Conservation (phyloP, 2,329 filamentous ascomycete species). For the Ceratocystis smalleyi region DNA sequence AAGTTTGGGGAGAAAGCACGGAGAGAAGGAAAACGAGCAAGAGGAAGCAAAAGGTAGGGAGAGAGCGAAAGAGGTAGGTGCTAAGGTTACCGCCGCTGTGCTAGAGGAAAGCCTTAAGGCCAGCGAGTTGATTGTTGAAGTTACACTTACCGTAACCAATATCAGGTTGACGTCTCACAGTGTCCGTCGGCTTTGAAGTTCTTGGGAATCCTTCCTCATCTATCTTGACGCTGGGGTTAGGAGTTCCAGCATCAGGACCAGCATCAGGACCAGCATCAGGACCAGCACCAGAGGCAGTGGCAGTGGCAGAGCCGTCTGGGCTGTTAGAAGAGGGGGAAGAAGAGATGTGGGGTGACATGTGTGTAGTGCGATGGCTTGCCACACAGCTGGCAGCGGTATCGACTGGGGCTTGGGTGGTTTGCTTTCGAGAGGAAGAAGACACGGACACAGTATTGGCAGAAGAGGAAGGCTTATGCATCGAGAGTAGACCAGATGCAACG, state of each 20-base stretch:
- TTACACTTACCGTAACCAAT: conserved; percentile 37
- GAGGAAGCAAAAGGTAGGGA: not conserved
- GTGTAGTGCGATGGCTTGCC: not conserved
- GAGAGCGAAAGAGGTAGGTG: conserved; percentile 12
- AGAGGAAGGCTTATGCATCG: not conserved
- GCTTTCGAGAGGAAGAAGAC: not conserved
- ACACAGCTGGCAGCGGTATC: not conserved
- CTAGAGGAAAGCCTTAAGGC: not conserved
- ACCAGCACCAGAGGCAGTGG: not conserved
- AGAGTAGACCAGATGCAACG: not conserved
- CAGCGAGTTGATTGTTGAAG: not conserved
- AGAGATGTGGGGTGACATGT: not conserved
- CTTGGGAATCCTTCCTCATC: conserved; percentile 34
- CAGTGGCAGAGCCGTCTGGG: not conserved
- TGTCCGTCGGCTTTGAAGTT: conserved; percentile 44
- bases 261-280: not conserved
- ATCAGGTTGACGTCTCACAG: conserved; percentile 42
- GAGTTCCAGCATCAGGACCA: not conserved
- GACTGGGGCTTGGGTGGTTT: not conserved
- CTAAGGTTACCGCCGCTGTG: not conserved
- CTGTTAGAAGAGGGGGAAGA: not conserved
- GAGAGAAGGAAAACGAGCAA: not conserved
- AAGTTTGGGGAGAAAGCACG: not conserved
- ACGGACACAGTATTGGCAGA: not conserved
- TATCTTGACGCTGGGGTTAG: not conserved